Conservation (phyloP, 495 filamentous ascomycete species). For the Ascobolus immersus region DNA sequence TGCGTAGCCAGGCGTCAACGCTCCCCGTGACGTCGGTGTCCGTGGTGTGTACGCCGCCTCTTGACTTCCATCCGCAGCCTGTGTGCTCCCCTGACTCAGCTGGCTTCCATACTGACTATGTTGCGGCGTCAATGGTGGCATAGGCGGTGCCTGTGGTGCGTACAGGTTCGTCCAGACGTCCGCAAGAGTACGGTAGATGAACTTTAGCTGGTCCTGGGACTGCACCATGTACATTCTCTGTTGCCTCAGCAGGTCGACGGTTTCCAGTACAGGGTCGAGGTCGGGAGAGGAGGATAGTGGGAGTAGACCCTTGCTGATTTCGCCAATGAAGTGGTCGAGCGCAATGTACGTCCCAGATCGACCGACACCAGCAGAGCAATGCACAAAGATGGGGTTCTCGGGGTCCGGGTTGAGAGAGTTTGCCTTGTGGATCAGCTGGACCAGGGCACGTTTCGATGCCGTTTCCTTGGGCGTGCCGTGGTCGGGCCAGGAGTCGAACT, state of each 20-base stretch:
- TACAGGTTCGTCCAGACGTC: no score
- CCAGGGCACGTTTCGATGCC: constrained; percentile 49
- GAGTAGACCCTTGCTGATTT: constrained; percentile 57
- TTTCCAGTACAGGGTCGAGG: constrained; percentile 33
- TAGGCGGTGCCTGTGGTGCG: no score
- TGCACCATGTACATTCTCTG: constrained; percentile 96
- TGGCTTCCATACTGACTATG: no score
- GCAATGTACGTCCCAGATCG: constrained; percentile 88
- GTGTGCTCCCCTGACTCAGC: no score
- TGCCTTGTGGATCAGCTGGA: constrained; percentile 53
- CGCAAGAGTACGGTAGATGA: constrained; percentile 68
- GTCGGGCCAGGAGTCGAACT: constrained; percentile 87
- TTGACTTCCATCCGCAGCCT: no score
- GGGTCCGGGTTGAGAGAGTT: constrained; percentile 36
- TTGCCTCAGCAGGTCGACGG: constrained; percentile 58
- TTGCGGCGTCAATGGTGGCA: no score
- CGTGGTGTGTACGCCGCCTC: no score
- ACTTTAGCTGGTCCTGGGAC: constrained; percentile 57
- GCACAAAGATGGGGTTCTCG: constrained; percentile 46
- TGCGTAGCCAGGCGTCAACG: no score
- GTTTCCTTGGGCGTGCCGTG: constrained; percentile 63
- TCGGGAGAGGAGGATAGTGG: constrained; percentile 5
- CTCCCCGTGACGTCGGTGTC: no score
- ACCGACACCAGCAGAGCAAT: constrained; percentile 76
- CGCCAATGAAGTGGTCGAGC: constrained; percentile 64